These are phyloP conservation scores for Talaromyces proteolyticus DNA, from an alignment of 495 filamentous ascomycete genomes.

Conservation along the genomic window DNA sequence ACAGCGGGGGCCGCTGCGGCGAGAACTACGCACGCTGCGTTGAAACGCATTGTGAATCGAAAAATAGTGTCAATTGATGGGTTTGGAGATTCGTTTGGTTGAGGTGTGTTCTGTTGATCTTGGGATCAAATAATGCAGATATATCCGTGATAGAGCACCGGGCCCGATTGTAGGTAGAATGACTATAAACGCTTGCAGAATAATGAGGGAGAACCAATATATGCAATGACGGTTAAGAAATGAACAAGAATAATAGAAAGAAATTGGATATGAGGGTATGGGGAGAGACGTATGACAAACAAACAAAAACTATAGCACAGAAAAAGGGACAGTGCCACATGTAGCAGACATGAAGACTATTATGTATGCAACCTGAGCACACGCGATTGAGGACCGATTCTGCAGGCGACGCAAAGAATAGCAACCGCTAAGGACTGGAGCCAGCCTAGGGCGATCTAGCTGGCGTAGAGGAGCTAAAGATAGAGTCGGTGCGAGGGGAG, in stretches of 20 bases:
- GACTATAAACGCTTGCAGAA: not conserved
- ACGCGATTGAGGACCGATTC: too few relatives aligned
- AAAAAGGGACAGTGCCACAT: not conserved
- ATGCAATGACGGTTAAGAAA: too few relatives aligned
- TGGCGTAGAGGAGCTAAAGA: not conserved
- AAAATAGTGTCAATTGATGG: not conserved
- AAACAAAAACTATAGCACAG: conserved; percentile 1
- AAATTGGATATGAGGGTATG: conserved; percentile 3
- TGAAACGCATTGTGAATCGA: conserved; percentile 3
- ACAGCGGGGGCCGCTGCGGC: conserved; percentile 21
- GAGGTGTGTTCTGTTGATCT: too few relatives aligned
- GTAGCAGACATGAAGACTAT: not conserved
- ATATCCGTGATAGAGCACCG: conserved; percentile 1
- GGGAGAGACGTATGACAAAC: not conserved
- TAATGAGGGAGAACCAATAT: not conserved
- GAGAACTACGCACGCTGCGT: not conserved
- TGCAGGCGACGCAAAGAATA: not conserved
- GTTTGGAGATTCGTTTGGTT: too few relatives aligned
- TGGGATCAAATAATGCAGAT: too few relatives aligned
- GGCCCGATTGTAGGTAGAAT: not conserved
- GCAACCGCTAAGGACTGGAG: conserved; percentile 1
- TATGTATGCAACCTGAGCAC: not conserved
- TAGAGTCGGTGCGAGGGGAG: not conserved
- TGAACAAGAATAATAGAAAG: conserved; percentile 2
- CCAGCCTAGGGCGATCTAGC: not conserved